These are phyloP conservation scores for Naganishia cerealis DNA, from an alignment of 1,284 basidiomycete genomes.

Conservation along the genomic window DNA sequence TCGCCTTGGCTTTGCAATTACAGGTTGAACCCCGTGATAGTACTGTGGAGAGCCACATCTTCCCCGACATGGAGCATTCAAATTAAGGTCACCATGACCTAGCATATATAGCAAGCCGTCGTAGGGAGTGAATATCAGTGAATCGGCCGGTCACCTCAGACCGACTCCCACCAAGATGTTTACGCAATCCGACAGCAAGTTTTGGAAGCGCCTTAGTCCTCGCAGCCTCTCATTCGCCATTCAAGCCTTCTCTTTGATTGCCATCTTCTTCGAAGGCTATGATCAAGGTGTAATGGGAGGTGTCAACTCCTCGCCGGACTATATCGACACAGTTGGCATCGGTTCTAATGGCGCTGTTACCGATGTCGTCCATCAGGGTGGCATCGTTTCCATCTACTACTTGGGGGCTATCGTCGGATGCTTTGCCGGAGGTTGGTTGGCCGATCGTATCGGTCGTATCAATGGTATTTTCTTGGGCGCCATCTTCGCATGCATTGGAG, in stretches of 20 bases:
- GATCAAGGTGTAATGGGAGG: constrained; percentile 41
- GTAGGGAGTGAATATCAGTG: too few relatives aligned
- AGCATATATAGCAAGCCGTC: background rate
- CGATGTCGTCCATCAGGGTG: constrained; percentile 26
- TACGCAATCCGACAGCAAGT: constrained; percentile 23
- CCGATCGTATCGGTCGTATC: constrained; percentile 42
- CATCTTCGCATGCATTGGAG: constrained; percentile 39
- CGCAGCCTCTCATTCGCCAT: constrained; percentile 38
- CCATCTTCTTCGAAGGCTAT: constrained; percentile 44
- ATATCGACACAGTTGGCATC: constrained; percentile 39
- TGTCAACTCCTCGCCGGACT: constrained; percentile 40
- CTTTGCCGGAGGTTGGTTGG: constrained; percentile 39
- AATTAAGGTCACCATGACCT: background rate
- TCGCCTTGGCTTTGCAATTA: too few relatives aligned
- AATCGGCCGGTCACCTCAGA: background rate
- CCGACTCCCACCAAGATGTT: constrained; percentile 8
- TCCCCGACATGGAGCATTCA: background rate
- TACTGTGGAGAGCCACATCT: too few relatives aligned
- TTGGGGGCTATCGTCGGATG: constrained; percentile 45
- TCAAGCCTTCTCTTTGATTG: constrained; percentile 39
- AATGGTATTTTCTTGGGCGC: constrained; percentile 35
- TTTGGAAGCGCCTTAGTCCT: constrained; percentile 36
- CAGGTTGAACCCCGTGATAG: background rate
- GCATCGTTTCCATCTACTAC: constrained; percentile 38
- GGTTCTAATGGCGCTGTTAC: constrained; percentile 38